Evolutionary conservation across 495 filamentous ascomycete genomes (phyloP).

Genomic region (Penicillium atrosanguineum): DNA sequence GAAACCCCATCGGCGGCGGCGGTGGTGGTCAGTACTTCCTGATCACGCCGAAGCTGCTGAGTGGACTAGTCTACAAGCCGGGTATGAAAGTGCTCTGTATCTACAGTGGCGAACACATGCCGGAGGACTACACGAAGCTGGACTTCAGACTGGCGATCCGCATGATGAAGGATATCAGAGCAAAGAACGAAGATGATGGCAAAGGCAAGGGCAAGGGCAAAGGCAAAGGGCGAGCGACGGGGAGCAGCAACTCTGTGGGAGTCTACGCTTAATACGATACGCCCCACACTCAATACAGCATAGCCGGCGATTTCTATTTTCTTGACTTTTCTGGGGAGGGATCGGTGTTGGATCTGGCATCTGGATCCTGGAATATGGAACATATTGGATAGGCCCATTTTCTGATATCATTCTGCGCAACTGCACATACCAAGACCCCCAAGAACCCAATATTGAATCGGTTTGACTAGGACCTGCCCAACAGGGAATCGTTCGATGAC

Average conservation of each 20-base stretch:
- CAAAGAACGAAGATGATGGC: neutral
- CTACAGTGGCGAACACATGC: constrained; percentile 89
- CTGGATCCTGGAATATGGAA: neutral
- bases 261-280: constrained; percentile 26
- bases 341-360: neutral
- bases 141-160: constrained; percentile 34
- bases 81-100: constrained; percentile 94
- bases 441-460: neutral
- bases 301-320: neutral
- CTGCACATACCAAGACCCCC: neutral
- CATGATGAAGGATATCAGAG: constrained; percentile 28
- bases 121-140: constrained; percentile 42
- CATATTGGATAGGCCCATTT: neutral
- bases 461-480: constrained; percentile 5
- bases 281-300: neutral
- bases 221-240: constrained; percentile 20
- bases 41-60: constrained; percentile 96
- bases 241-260: constrained; percentile 15
- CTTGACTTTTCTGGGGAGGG: neutral
- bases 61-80: constrained; percentile 76
- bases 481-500: constrained; percentile 6
- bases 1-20: constrained; percentile 23
- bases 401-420: neutral
- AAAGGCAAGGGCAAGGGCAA: constrained; percentile 6
- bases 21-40: constrained; percentile 76